Conservation (phyloP, 768 basidiomycete species). For the Exsudoporus frostii region DNA sequence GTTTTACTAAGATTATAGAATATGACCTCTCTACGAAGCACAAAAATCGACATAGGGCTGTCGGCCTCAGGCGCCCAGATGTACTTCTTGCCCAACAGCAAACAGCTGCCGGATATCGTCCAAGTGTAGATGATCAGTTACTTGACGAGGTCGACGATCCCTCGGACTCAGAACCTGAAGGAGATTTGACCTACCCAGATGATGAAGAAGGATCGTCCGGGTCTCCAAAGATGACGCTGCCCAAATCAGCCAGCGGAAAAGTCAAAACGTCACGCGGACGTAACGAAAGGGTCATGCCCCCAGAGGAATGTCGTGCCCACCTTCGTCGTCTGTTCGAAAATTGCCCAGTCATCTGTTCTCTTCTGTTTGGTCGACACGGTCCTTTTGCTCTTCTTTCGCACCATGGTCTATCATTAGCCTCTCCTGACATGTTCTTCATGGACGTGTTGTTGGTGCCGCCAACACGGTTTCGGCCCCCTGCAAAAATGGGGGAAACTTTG, state of each 20-base stretch:
- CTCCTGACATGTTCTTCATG: conserved; percentile 97
- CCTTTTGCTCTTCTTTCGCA: conserved; percentile 62
- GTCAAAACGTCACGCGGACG: conserved; percentile 75
- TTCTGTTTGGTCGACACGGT: conserved; percentile 93
- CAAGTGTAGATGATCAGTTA: conserved; percentile 23
- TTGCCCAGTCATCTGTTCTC: conserved; percentile 75
- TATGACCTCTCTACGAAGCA: conserved; percentile 83
- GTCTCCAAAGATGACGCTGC: conserved; percentile 38
- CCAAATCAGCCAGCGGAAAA: conserved; percentile 73
- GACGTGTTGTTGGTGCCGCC: conserved; percentile 90
- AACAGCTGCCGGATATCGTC: conserved; percentile 23
- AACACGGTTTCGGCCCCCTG: conserved; percentile 92
- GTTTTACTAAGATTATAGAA: conserved; percentile 91
- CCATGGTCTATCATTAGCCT: conserved; percentile 64
- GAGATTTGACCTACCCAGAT: conserved; percentile 47
- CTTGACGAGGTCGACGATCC: conserved; percentile 47
- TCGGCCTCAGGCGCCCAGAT: conserved; percentile 66
- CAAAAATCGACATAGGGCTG: conserved; percentile 53
- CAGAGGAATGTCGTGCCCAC: conserved; percentile 93
- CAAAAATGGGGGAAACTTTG: conserved; percentile 84
- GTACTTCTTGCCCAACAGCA: conserved; percentile 56
- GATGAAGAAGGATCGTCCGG: conserved; percentile 42
- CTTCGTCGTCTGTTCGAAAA: conserved; percentile 84
- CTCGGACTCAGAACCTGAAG: conserved; percentile 48
- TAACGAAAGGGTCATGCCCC: conserved; percentile 85